These are phyloP conservation scores for Exophiala phaeomuriformis DNA, from an alignment of 2,329 filamentous ascomycete genomes.

Conservation along the genomic window DNA sequence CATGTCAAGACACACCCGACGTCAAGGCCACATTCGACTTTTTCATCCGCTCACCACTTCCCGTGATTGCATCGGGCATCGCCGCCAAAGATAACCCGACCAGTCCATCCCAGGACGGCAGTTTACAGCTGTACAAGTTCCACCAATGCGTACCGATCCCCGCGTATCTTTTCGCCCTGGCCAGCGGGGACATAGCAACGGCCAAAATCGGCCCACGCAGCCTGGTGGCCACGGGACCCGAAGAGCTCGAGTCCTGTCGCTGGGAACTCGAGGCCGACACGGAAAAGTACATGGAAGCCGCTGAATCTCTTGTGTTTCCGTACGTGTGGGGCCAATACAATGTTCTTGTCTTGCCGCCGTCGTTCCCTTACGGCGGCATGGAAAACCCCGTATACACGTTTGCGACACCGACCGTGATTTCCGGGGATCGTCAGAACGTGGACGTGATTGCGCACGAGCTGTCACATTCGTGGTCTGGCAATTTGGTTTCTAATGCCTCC, in stretches of 20 bases:
- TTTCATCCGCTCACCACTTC: constrained; percentile 74
- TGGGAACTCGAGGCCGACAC: constrained; percentile 90
- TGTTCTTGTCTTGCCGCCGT: constrained; percentile 78
- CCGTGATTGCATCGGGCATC: constrained; percentile 86
- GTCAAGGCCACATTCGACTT: constrained; percentile 94
- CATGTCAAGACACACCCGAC: constrained; percentile 94
- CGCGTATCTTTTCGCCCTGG: constrained; percentile 88
- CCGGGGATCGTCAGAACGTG: constrained; percentile 81
- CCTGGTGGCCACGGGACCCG: constrained; percentile 77
- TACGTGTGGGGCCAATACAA: constrained; percentile 97
- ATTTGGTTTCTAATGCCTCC: constrained; percentile 51
- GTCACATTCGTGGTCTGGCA: constrained; percentile 76
- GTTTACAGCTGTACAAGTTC: constrained; percentile 67
- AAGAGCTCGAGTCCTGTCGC: constrained; percentile 73
- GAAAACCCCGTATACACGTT: constrained; percentile 94
- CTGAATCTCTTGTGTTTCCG: constrained; percentile 72
- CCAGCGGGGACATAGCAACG: constrained; percentile 68
- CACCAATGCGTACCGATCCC: constrained; percentile 89
- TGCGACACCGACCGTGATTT: constrained; percentile 89
- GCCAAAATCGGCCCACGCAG: constrained; percentile 83
- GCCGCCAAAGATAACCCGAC: constrained; percentile 45
- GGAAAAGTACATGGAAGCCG: constrained; percentile 81
- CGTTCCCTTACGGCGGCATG: constrained; percentile 85
- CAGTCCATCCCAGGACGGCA: constrained; percentile 44
- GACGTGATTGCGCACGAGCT: constrained; percentile 91